phyloP scores from a whole-genome alignment of 2,329 filamentous ascomycete genomes.

The Talaromyces atroroseus region DNA sequence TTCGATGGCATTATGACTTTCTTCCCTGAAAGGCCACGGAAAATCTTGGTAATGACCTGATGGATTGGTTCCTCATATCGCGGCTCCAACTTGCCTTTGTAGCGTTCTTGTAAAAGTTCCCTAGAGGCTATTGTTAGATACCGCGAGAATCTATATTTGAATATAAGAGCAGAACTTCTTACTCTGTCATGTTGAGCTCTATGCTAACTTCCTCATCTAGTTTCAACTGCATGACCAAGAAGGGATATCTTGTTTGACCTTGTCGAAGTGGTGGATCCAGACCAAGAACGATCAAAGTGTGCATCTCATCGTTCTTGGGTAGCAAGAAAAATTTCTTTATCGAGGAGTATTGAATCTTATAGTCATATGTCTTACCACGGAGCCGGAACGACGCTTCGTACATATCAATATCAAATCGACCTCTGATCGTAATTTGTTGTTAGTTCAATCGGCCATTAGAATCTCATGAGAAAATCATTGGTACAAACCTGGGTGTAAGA shows the following conservation, averaged over 20 bases:
- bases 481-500: constrained; percentile 75
- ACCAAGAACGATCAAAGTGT: constrained; percentile 90
- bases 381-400: constrained; percentile 96
- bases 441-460: constrained; percentile 10
- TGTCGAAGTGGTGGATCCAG: constrained; percentile 92
- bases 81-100: constrained; percentile 80
- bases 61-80: constrained; percentile 94
- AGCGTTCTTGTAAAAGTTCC: constrained; percentile 74
- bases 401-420: constrained; percentile 99
- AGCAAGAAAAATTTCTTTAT: constrained; percentile 99
- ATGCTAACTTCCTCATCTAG: constrained; percentile 95
- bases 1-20: constrained; percentile 90
- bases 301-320: constrained; percentile 96
- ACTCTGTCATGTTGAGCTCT: constrained; percentile 89
- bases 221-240: constrained; percentile 99
- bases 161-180: constrained; percentile 16
- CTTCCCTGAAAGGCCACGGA: constrained; percentile 89
- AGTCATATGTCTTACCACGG: constrained; percentile 98
- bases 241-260: constrained; percentile 95
- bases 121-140: constrained; percentile 20
- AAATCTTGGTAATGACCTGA: constrained; percentile 90
- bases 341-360: constrained; percentile 97
- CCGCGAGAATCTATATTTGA: too few species aligned
- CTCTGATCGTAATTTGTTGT: constrained; percentile 52
- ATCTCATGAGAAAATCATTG: not conserved